Base-by-base conservation (phyloP, 805 yeast genomes). In the Metschnikowia bowlesiae region DNA sequence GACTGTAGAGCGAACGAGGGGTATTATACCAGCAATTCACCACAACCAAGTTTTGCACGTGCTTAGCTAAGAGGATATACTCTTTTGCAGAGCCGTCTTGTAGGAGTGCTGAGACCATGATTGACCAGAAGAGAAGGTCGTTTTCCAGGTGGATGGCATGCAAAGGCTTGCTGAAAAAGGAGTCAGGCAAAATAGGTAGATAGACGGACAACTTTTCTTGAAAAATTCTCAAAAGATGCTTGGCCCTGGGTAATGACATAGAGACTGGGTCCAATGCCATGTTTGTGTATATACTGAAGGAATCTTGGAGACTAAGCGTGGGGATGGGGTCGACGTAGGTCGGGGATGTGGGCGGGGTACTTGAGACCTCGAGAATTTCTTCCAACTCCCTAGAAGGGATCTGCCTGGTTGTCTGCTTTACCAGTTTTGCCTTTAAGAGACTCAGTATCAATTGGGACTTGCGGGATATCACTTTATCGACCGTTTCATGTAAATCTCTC, bases 1-100 rank as follows among this genome's bases (percentile, higher is more conserved):
- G 55, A 2, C 69, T 66, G 53, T 69, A 71, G 14, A 72, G 66
- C 9, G 75, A 70, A 54, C 78, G 64, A 13, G 78, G 78, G n/a
- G 78, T 74, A 41, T 64, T 63, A 46, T 68, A 61, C 78, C 78
- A 74, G 59, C 77, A 72, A 50, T 62, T 65, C 43, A 67, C 66
- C 45, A 71, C 75, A 31, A 73, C 74, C 54, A 73, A 62, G 30
- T 61, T 56, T 49, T 70, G 70, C 28, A 74, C 62, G 45, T 71
- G 74, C 16, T 59, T 60, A 2, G 67, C 53, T 45, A 73, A 59
- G 7, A 46, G 50, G 30, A 53, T 39, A 54, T 71, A 70, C 34
- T 54, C 57, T 7, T 46, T 31, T 14, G 60, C 50, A 10, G 53
- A 28, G 41, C 54, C 50, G 22, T 61, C 56, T 49, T 63, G 64